Evolutionary conservation across 2,329 filamentous ascomycete species (phyloP).

Genomic region (Alternaria triticina): DNA sequence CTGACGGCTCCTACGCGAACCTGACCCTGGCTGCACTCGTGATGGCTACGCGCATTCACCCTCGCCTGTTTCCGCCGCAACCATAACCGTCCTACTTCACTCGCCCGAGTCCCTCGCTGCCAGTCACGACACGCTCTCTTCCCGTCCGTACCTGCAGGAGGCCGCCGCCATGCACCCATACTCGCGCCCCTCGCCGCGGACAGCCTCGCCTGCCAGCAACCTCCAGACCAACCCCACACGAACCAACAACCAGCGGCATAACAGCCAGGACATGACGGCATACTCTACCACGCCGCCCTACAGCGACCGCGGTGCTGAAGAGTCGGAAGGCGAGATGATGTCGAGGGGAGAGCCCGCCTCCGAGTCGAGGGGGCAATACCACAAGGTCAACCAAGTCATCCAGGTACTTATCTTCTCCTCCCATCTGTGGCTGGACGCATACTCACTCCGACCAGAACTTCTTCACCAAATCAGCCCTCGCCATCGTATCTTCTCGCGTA

Average conservation of each 20-base stretch:
- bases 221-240: constrained; percentile 74
- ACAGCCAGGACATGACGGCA: constrained; percentile 58
- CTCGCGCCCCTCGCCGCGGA: constrained; percentile 74
- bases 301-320: constrained; percentile 58
- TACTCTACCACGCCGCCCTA: constrained; percentile 59
- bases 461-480: constrained; percentile 83
- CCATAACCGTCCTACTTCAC: constrained; percentile 32
- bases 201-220: constrained; percentile 74
- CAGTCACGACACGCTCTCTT: constrained; percentile 9
- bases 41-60: constrained; percentile 45
- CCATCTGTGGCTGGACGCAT: not conserved
- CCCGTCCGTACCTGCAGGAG: constrained; percentile 27
- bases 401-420: constrained; percentile 65
- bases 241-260: constrained; percentile 76
- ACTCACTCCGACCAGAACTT: constrained; percentile 72
- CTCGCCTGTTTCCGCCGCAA: constrained; percentile 43
- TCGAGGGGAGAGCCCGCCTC: constrained; percentile 37
- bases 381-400: constrained; percentile 89
- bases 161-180: constrained; percentile 77
- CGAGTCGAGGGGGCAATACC: constrained; percentile 42
- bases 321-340: constrained; percentile 56
- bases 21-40: constrained; percentile 43
- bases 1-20: constrained; percentile 31
- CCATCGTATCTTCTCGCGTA: constrained; percentile 82
- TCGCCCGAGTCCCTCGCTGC: constrained; percentile 15